phyloP scores from a whole-genome alignment of 2,329 filamentous ascomycete genomes.

The Trichothecium sympodiale region DNA sequence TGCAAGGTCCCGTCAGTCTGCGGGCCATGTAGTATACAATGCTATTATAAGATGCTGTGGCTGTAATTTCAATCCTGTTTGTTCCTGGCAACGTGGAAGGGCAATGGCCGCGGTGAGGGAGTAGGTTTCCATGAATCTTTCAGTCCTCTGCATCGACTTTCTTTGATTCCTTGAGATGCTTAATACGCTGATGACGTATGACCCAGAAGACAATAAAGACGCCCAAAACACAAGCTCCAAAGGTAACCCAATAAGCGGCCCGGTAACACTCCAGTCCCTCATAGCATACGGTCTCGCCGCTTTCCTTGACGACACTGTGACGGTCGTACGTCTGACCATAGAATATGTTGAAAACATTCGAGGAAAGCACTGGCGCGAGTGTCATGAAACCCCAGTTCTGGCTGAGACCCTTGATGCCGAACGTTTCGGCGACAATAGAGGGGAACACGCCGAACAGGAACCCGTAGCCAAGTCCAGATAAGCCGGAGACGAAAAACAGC shows the following conservation, averaged over 20 bases:
- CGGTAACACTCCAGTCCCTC: slow-evolving; percentile 75
- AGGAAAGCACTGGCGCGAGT: slow-evolving; percentile 73
- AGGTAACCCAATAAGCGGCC: slow-evolving; percentile 68
- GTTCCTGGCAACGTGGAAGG: background rate
- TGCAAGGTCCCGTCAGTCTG: too few relatives aligned
- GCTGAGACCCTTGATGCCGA: slow-evolving; percentile 78
- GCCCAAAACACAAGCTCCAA: slow-evolving; percentile 59
- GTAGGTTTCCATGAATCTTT: background rate
- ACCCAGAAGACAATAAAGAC: slow-evolving; percentile 59
- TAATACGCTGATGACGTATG: slow-evolving; percentile 46
- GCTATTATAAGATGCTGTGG: background rate
- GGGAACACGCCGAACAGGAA: slow-evolving; percentile 92
- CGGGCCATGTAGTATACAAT: background rate
- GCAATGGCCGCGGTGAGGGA: background rate
- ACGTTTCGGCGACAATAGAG: slow-evolving; percentile 78
- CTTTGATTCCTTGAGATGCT: slow-evolving; percentile 24
- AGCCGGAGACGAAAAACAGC: slow-evolving; percentile 66
- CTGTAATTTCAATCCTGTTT: background rate
- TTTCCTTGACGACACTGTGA: slow-evolving; percentile 59
- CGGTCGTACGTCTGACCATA: slow-evolving; percentile 78
- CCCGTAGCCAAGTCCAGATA: slow-evolving; percentile 84
- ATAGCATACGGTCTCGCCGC: slow-evolving; percentile 62
- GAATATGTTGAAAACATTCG: slow-evolving; percentile 85
- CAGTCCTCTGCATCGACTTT: slow-evolving; percentile 27
- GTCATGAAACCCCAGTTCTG: slow-evolving; percentile 98